Conservation (phyloP, 371 early-diverging fungal species). For the Lichtheimia ornata region DNA sequence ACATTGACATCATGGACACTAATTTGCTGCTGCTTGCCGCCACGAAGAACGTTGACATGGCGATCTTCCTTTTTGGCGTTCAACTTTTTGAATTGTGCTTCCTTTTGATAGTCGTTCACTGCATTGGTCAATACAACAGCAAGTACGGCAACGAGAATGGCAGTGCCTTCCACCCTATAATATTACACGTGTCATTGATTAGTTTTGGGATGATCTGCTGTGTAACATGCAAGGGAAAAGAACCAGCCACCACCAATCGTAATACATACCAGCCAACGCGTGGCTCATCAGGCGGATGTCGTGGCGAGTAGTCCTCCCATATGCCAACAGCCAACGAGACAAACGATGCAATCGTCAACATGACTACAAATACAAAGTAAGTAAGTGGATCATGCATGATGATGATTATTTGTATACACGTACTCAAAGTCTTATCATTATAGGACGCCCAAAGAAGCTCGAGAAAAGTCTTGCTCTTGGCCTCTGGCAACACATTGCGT, state of each 20-base stretch:
- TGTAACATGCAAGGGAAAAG: background rate
- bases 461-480: constrained; percentile 58
- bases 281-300: constrained; percentile 60
- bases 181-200: background rate
- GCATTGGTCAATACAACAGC: constrained; percentile 92
- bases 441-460: constrained; percentile 68
- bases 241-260: constrained; percentile 7
- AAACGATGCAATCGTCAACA: constrained; percentile 75
- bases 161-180: constrained; percentile 79
- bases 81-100: constrained; percentile 90
- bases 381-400: background rate
- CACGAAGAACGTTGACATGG: constrained; percentile 75
- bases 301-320: constrained; percentile 67
- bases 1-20: constrained; percentile 86
- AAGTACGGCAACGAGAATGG: constrained; percentile 87
- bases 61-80: constrained; percentile 92
- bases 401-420: constrained; percentile 18
- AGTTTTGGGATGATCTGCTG: constrained; percentile 10
- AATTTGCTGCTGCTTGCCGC: constrained; percentile 77
- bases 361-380: constrained; percentile 35
- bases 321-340: constrained; percentile 79
- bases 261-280: constrained; percentile 64
- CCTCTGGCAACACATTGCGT: constrained; percentile 68
- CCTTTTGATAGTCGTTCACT: constrained; percentile 96
- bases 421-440: constrained; percentile 68